Conservation (phyloP, 208 protist genomes). For the Plasmodiophora brassicae region DNA sequence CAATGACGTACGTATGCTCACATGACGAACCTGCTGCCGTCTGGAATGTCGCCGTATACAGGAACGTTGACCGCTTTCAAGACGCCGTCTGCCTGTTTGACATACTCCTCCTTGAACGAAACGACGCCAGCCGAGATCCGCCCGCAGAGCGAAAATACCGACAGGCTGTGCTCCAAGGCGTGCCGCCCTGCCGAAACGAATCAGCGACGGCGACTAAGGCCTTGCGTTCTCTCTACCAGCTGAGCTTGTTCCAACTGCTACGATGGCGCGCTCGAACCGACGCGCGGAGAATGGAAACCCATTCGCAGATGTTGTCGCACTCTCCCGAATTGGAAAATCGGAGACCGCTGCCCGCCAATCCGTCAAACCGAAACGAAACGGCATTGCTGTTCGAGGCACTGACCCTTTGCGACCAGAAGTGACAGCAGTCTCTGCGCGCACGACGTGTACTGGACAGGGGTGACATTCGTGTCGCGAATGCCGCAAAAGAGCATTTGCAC, state of each 20-base stretch:
- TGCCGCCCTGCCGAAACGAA: not conserved
- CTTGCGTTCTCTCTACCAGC: not conserved
- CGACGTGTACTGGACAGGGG: not conserved
- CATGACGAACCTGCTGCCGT: not conserved
- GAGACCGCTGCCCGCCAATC: too few species aligned
- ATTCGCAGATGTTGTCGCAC: not conserved
- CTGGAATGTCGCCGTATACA: not conserved
- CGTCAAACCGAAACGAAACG: too few species aligned
- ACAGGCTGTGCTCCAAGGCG: not conserved
- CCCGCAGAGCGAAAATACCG: not conserved
- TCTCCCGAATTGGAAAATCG: not conserved
- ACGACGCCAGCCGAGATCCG: not conserved
- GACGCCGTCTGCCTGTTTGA: not conserved
- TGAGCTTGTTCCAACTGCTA: not conserved
- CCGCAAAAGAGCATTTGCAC: not conserved
- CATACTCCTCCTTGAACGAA: not conserved
- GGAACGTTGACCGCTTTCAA: not conserved
- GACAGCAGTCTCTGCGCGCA: not conserved
- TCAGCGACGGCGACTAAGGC: not conserved
- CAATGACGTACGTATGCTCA: not conserved
- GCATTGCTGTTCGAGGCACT: too few species aligned
- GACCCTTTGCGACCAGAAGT: not conserved
- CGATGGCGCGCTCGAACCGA: constrained; percentile 7
- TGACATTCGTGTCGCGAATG: not conserved
- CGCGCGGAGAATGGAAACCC: not conserved